These are phyloP conservation scores for Apiotrichum sp. DNA, from an alignment of 1,284 basidiomycete species.

Conservation along the genomic window DNA sequence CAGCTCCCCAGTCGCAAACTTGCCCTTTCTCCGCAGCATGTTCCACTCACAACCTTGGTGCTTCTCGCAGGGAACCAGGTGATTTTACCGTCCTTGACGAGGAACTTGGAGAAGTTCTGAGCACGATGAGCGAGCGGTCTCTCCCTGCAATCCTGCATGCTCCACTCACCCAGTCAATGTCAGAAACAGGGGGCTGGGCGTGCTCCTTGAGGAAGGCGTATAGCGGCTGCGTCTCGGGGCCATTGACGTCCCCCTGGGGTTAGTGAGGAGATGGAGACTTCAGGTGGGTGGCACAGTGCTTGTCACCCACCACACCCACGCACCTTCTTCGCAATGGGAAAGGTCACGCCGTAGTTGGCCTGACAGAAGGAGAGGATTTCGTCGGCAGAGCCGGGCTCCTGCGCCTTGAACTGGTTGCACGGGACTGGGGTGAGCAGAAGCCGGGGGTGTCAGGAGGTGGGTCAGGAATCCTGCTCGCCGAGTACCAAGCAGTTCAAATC, in stretches of 20 bases:
- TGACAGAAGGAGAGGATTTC: constrained; percentile 56
- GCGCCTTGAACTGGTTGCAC: constrained; percentile 44
- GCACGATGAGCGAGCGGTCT: constrained; percentile 15
- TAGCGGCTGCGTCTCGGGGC: constrained; percentile 49
- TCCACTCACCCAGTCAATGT: constrained; percentile 43
- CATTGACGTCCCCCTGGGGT: constrained; percentile 49
- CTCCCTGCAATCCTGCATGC: too few species aligned
- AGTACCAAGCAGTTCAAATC: too few species aligned
- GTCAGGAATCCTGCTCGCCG: too few species aligned
- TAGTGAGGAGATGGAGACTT: too few species aligned
- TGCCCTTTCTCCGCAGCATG: not conserved
- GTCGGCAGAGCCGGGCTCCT: constrained; percentile 70
- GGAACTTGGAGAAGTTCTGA: constrained; percentile 50
- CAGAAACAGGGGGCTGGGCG: constrained; percentile 39
- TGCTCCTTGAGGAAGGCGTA: constrained; percentile 50
- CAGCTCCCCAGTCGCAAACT: not conserved
- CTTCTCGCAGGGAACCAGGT: constrained; percentile 49
- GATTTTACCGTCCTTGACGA: constrained; percentile 50
- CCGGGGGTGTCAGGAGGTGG: not conserved
- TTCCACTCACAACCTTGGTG: constrained; percentile 45
- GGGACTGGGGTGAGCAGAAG: not conserved
- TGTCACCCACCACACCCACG: constrained; percentile 6
- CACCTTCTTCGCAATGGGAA: constrained; percentile 73
- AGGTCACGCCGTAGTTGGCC: constrained; percentile 72
- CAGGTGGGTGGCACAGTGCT: too few species aligned